Conservation (phyloP, 805 yeast genomes). For the Pichia kluyveri region DNA sequence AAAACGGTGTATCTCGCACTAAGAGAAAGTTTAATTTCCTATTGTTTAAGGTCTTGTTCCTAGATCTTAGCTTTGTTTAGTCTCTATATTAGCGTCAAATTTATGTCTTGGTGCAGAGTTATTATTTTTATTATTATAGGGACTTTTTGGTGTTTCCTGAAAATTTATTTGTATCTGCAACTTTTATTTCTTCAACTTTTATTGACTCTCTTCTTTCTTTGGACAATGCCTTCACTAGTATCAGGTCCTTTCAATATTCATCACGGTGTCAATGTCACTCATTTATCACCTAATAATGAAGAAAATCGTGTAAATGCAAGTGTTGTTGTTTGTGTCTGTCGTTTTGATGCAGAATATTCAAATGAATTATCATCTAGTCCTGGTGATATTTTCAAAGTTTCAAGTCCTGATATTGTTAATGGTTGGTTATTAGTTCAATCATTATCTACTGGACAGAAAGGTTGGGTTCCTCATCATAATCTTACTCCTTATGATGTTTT, state of each 20-base stretch:
- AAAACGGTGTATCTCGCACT: too few relatives aligned
- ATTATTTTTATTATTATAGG: too few relatives aligned
- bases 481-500: conserved; percentile 10
- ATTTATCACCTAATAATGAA: too few relatives aligned
- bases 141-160: too few relatives aligned
- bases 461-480: conserved; percentile 44
- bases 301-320: background rate
- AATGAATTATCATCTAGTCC: conserved; percentile 37
- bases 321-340: conserved; percentile 4
- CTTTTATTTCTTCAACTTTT: too few relatives aligned
- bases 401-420: conserved; percentile 34
- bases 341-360: conserved; percentile 8
- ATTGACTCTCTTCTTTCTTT: background rate
- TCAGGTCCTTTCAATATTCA: conserved; percentile 15
- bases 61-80: too few relatives aligned
- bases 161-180: too few relatives aligned
- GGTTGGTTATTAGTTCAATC: conserved; percentile 53
- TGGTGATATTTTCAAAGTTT: conserved; percentile 45
- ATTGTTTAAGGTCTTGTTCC: too few relatives aligned
- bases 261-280: background rate
- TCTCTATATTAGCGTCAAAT: too few relatives aligned
- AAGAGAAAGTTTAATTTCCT: too few relatives aligned
- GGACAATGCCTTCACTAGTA: background rate
- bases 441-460: conserved; percentile 37
- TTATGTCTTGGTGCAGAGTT: too few relatives aligned